Conservation (phyloP, 495 filamentous ascomycete species). For the Penicillium ochrochloron region DNA sequence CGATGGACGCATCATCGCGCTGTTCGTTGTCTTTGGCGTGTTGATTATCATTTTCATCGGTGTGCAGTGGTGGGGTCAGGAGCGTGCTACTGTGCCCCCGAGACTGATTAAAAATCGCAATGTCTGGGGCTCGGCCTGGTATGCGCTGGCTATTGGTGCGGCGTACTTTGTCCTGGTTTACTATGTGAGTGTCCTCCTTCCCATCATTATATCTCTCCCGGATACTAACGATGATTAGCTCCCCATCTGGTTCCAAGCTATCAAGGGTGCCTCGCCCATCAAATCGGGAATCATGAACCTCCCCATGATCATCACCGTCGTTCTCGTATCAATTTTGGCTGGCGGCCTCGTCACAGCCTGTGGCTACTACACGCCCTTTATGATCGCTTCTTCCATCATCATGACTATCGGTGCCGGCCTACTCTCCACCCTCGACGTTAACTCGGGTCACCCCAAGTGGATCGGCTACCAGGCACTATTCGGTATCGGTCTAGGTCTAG, state of each 20-base stretch:
- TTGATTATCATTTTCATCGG: slow-evolving; percentile 64
- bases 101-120: slow-evolving; percentile 74
- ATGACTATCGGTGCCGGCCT: slow-evolving; percentile 71
- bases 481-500: slow-evolving; percentile 70
- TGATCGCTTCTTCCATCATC: slow-evolving; percentile 64
- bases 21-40: slow-evolving; percentile 73
- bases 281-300: slow-evolving; percentile 78
- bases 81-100: slow-evolving; percentile 77
- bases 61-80: slow-evolving; percentile 68
- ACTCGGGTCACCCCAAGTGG: slow-evolving; percentile 63
- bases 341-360: slow-evolving; percentile 64
- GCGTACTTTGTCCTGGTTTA: slow-evolving; percentile 71
- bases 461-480: slow-evolving; percentile 78
- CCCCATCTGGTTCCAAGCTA: slow-evolving; percentile 89
- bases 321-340: slow-evolving; percentile 62
- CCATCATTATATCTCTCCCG: neutral
- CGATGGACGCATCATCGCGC: slow-evolving; percentile 65
- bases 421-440: slow-evolving; percentile 62
- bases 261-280: slow-evolving; percentile 70
- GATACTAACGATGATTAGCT: slow-evolving; percentile 53
- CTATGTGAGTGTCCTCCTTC: slow-evolving; percentile 36
- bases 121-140: slow-evolving; percentile 60
- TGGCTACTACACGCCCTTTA: slow-evolving; percentile 80
- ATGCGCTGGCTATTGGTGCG: slow-evolving; percentile 60
- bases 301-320: slow-evolving; percentile 68